Conservation (phyloP, 768 basidiomycete genomes). For the Termitomyces sp. region DNA sequence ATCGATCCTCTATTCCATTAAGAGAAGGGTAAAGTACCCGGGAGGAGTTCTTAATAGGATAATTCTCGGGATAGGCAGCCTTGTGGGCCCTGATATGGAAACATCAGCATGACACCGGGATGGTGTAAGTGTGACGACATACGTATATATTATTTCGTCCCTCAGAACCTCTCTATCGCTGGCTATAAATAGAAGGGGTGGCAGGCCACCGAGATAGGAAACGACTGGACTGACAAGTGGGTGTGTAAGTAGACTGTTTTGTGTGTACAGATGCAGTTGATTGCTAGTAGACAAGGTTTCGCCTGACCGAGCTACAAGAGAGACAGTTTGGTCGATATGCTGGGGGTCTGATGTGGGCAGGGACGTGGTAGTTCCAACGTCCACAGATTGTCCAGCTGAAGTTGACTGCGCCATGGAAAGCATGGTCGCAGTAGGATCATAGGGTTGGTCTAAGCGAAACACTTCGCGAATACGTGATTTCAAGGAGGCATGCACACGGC, state of each 20-base stretch:
- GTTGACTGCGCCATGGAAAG: constrained; percentile 17
- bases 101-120: neutral
- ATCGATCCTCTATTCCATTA: constrained; percentile 47
- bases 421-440: constrained; percentile 18
- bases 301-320: constrained; percentile 41
- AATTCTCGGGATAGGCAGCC: constrained; percentile 80
- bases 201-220: constrained; percentile 85
- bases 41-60: constrained; percentile 41
- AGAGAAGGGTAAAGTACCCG: constrained; percentile 55
- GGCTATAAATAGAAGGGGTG: constrained; percentile 80
- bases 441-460: constrained; percentile 30
- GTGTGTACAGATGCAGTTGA: constrained; percentile 86
- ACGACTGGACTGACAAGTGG: constrained; percentile 82
- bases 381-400: constrained; percentile 31
- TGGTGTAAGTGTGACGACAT: constrained; percentile 21
- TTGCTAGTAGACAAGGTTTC: constrained; percentile 51
- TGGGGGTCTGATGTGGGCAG: constrained; percentile 34
- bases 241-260: constrained; percentile 72
- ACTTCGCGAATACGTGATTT: constrained; percentile 59
- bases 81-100: constrained; percentile 71
- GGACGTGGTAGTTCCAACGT: constrained; percentile 46
- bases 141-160: constrained; percentile 90
- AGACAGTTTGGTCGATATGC: constrained; percentile 39
- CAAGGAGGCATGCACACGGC: constrained; percentile 51
- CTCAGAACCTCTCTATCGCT: constrained; percentile 90